These are phyloP conservation scores for Paraphaeosphaeria sporulosa DNA, from an alignment of 2,329 filamentous ascomycete species.

Conservation along the genomic window DNA sequence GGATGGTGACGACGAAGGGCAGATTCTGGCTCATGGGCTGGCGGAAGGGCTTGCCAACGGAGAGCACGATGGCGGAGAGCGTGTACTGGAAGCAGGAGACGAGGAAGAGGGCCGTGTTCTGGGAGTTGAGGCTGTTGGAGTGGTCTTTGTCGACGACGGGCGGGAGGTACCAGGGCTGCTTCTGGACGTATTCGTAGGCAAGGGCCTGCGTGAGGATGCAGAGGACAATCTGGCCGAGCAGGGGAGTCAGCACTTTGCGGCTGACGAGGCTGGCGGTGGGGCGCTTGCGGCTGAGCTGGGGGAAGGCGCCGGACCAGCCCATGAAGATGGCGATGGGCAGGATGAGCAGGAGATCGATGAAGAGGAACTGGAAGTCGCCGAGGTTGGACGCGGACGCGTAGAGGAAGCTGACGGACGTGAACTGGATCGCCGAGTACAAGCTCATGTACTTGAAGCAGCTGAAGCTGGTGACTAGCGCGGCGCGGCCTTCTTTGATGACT, in stretches of 20 bases:
- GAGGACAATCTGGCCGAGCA: constrained; percentile 87
- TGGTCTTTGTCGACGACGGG: constrained; percentile 79
- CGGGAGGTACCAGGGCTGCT: constrained; percentile 84
- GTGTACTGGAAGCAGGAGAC: constrained; percentile 96
- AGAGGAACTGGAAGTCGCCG: constrained; percentile 97
- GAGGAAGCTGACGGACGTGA: constrained; percentile 94
- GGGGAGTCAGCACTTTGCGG: constrained; percentile 86
- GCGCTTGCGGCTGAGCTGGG: constrained; percentile 78
- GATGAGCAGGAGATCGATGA: constrained; percentile 92
- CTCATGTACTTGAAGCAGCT: constrained; percentile 99
- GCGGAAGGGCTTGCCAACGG: constrained; percentile 89
- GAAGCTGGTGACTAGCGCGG: constrained; percentile 96
- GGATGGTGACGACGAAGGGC: constrained; percentile 83
- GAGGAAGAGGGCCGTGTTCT: constrained; percentile 91
- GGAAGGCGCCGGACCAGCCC: constrained; percentile 92
- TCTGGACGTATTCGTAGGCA: constrained; percentile 76
- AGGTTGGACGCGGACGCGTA: constrained; percentile 94
- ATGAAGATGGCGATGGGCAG: constrained; percentile 97
- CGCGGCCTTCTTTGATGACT: constrained; percentile 91
- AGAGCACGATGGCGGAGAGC: constrained; percentile 85
- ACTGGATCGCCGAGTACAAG: constrained; percentile 98
- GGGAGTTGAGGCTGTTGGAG: constrained; percentile 87
- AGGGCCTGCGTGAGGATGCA: constrained; percentile 79
- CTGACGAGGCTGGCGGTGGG: constrained; percentile 93
- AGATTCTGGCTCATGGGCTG: constrained; percentile 81